Evolutionary conservation across 495 filamentous ascomycete species (phyloP).

Genomic region (Xylaria sp.): DNA sequence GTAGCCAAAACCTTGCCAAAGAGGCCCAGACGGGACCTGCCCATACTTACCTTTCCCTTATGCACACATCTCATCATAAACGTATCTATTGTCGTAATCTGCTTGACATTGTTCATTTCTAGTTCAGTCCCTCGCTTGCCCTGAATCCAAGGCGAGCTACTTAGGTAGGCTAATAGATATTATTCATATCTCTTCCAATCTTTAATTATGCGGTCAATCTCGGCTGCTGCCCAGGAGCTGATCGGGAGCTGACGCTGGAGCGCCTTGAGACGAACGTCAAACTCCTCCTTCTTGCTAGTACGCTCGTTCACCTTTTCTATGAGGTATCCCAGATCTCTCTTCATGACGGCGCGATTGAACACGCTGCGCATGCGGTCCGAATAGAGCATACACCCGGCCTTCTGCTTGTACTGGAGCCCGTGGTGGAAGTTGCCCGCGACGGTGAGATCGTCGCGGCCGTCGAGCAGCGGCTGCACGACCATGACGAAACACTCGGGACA

Average conservation of each 20-base stretch:
- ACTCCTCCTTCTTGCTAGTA: constrained; percentile 43
- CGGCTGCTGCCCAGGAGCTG: constrained; percentile 55
- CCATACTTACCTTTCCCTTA: background rate
- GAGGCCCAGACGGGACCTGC: background rate
- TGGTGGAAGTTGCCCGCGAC: constrained; percentile 67
- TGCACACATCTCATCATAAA: background rate
- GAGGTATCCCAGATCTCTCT: constrained; percentile 63
- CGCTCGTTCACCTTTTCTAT: constrained; percentile 58
- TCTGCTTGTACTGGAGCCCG: constrained; percentile 50
- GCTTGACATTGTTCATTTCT: background rate
- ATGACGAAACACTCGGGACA: constrained; percentile 67
- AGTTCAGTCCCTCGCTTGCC: background rate
- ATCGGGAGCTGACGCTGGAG: constrained; percentile 50
- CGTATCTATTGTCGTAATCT: background rate
- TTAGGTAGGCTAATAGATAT: too few relatives aligned
- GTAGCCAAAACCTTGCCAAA: constrained; percentile 15
- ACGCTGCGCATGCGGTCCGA: constrained; percentile 74
- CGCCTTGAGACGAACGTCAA: constrained; percentile 38
- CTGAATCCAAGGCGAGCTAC: background rate
- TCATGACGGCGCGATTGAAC: constrained; percentile 64
- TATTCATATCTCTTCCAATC: constrained; percentile 66
- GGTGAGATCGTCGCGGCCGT: constrained; percentile 43
- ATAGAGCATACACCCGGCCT: constrained; percentile 74
- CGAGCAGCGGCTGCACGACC: constrained; percentile 69
- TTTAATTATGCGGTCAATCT: constrained; percentile 54